Base-by-base conservation (phyloP, 306 rosid genomes). In the Hippophae gyantsensis region DNA sequence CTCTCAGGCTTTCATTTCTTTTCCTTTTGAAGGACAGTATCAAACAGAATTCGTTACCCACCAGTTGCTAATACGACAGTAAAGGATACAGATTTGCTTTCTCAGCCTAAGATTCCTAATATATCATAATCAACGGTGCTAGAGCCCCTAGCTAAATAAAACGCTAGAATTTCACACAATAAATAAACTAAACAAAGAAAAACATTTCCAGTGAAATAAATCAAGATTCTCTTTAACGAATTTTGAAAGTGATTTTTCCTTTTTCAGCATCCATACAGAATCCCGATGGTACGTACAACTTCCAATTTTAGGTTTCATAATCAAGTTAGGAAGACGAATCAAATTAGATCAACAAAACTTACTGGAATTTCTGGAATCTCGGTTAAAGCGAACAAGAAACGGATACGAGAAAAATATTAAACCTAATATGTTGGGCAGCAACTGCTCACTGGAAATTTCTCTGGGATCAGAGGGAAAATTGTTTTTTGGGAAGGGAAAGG, bases 351-450 rank as follows among this genome's bases (percentile, higher is more conserved):
- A 6, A 72, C 3, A 32, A 32, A 32, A 32, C 38, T 32, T 32
- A 32, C 72, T 69, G 48, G 64, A 66, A 47, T 23, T 46, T 8
- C 11, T 1, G 54, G 46, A 46, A 63, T 12, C 43, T 25, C 14
- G 10, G 50, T 2, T 46, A 1, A 10, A 9, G 13, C 10, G 13
- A 46, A 46, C 13, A 3, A 48, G 13, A 11, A 48, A 48, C 7
- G 13, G 12, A 11, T 11, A 48, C 13, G 23, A 32, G 38, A 32
- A 32, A 32, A 32, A 2, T 4, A 32, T 32, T 18, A 4, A 32
- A 32, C 38, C 38, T 32, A 32, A 32, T 32, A 32, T 32, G 38
- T 32, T 4, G 4, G 38, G 38, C 38, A 32, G 38, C 38, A 32
- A 32, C 38, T 32, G 3, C 38, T 32, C 38, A 0, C 38, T 32